A percentile compares a stretch with the other conserved stretches of the same genome.
These are phyloP conservation scores for Prunus yedoensis DNA, from an alignment of 331 rosid species.

Conservation along the genomic window DNA sequence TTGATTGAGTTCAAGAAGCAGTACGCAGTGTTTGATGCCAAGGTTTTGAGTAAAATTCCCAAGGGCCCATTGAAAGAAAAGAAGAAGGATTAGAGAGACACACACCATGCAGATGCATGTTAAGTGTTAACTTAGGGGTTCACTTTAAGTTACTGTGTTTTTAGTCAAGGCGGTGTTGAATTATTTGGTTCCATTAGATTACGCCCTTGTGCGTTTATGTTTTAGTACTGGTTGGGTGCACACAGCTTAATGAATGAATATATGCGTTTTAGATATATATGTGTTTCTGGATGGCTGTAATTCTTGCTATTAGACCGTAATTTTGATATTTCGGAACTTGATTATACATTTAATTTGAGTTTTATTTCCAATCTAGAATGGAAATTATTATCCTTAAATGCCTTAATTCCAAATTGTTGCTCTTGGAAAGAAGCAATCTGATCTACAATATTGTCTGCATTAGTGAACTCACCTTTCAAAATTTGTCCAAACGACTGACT, in stretches of 20 bases:
- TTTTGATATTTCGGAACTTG: no score
- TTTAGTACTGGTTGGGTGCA: slow-evolving; percentile 20
- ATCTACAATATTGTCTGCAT: no score
- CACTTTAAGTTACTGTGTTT: slow-evolving; percentile 1
- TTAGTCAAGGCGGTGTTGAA: not conserved
- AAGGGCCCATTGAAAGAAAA: slow-evolving; percentile 52
- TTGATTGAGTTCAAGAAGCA: slow-evolving; percentile 77
- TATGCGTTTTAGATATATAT: slow-evolving; percentile 4
- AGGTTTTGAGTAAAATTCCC: slow-evolving; percentile 81
- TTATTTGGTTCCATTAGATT: not conserved
- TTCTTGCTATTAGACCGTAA: not conserved
- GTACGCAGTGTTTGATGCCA: slow-evolving; percentile 68
- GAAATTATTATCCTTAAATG: no score
- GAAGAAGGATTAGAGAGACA: slow-evolving; percentile 52
- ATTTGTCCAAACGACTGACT: no score
- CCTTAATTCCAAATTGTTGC: no score
- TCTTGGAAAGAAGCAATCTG: no score
- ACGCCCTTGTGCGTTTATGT: not conserved
- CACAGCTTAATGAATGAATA: slow-evolving; percentile 15
- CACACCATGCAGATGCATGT: not conserved
- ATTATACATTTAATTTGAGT: no score
- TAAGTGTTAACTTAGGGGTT: slow-evolving; percentile 16
- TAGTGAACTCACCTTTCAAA: no score
- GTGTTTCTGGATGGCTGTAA: not conserved
- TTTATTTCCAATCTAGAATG: no score